Conservation (phyloP, 2,329 filamentous ascomycete genomes). For the Venturia oleaginea region DNA sequence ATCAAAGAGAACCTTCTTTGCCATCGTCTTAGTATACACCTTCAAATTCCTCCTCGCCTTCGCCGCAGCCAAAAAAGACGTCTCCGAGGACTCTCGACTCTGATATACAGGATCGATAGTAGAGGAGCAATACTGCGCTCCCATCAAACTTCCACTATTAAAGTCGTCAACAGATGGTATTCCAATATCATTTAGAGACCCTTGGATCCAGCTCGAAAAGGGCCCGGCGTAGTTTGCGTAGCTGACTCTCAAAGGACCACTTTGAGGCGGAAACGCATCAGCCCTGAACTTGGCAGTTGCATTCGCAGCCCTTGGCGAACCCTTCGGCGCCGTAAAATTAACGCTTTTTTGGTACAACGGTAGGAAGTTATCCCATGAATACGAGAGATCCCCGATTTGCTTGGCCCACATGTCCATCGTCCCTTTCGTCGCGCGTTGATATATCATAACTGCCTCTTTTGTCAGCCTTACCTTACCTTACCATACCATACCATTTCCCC, state of each 20-base stretch:
- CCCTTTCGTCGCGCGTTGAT: slow-evolving; percentile 9
- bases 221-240: slow-evolving; percentile 10
- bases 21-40: slow-evolving; percentile 38
- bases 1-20: slow-evolving; percentile 34
- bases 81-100: slow-evolving; percentile 5
- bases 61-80: background rate
- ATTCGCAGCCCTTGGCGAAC: slow-evolving; percentile 19
- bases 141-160: slow-evolving; percentile 10
- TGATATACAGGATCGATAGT: slow-evolving; percentile 9
- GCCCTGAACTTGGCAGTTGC: slow-evolving; percentile 20
- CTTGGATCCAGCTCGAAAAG: slow-evolving; percentile 9
- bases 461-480: no score
- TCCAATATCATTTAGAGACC: slow-evolving; percentile 3
- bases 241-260: slow-evolving; percentile 10
- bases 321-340: slow-evolving; percentile 24
- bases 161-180: background rate
- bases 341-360: slow-evolving; percentile 24
- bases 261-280: background rate
- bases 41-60: slow-evolving; percentile 22
- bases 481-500: background rate
- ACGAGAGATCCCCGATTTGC: slow-evolving; percentile 24
- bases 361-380: slow-evolving; percentile 22
- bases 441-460: slow-evolving; percentile 5
- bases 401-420: slow-evolving; percentile 21
- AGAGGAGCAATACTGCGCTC: slow-evolving; percentile 4